Base-by-base conservation (phyloP, 1,139 yeast species). In the Zygotorulaspora mrakii region DNA sequence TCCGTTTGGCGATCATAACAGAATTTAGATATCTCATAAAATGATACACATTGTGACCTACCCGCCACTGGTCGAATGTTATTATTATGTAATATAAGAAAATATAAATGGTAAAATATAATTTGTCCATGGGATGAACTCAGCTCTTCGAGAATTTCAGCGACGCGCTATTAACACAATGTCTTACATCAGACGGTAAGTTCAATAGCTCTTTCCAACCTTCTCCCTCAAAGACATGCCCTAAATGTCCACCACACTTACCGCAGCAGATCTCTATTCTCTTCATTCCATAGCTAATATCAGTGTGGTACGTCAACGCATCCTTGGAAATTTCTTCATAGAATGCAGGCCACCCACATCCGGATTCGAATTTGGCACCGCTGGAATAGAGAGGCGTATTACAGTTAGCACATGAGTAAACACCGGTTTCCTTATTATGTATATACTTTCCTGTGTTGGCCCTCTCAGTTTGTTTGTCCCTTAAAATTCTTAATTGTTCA, bases 281-380 rank as follows among this genome's bases (percentile, higher is more conserved):
- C 12, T 68, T 70, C 89, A 81, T 86, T 0, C 97, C 97, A 40
- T 66, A 66, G 7, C 80, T 63, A 0, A 42, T 54, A 62, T 91
- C 99, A 18, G 69, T 72, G 47, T 73, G 65, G 10, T 82, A 69
- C 21, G 65, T 72, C 33, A 91, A 71, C 1, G 95, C 72, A 0
- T 88, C 89, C 0, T 95, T 94, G 2, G 41, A 40, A 37, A 89
- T 68, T 3, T 95, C 96, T 43, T 85, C 82, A 61, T 81, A 89
- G 64, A 91, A 91, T 0, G 96, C 88, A 0, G 98, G 98, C 98
- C 98, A 91, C 2, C 98, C 98, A 64, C 98, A 91, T 40, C 87
- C 88, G 14, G 95, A 77, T 44, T 82, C 79, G 55, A 94, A 91
- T 65, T 91, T 91, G 10, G 96, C 75, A 32, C 73, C 70, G 24